phyloP scores from a whole-genome alignment of 2,329 filamentous ascomycete genomes.

The Colletotrichum chlorophyti region DNA sequence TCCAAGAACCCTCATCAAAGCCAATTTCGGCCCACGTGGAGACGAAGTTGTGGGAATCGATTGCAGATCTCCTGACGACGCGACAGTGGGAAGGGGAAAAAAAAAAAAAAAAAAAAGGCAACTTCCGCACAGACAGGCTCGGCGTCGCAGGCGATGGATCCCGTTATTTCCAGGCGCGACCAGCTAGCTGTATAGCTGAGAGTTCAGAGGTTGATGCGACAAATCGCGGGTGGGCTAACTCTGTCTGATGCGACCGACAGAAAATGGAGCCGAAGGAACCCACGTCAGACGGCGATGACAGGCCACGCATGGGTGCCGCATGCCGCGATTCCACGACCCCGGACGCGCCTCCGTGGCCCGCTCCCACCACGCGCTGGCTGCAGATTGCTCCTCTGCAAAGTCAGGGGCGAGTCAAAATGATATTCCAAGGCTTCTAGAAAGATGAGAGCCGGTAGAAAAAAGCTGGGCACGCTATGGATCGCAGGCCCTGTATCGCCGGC shows the following conservation, averaged over 20 bases:
- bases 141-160: slow-evolving; percentile 15
- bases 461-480: neutral
- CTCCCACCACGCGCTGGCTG: slow-evolving; percentile 2
- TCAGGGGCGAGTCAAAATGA: slow-evolving; percentile 9
- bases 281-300: neutral
- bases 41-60: slow-evolving; percentile 1
- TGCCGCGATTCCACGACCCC: neutral
- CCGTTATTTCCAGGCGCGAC: neutral
- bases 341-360: neutral
- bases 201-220: no score
- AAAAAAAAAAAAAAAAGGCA: slow-evolving; percentile 1
- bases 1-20: neutral
- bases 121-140: slow-evolving; percentile 6
- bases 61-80: slow-evolving; percentile 8
- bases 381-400: slow-evolving; percentile 13
- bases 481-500: neutral
- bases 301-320: no score
- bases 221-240: no score
- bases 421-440: slow-evolving; percentile 26
- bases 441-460: neutral
- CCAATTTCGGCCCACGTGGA: slow-evolving; percentile 17
- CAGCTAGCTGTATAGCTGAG: neutral
- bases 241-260: no score
- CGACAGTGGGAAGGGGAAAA: no score
- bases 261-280: neutral